Evolutionary conservation across 352 stramenopile species (phyloP), one percentile per base, ranked within the genome.

Genomic region (Elongisporangium prolatum): DNA sequence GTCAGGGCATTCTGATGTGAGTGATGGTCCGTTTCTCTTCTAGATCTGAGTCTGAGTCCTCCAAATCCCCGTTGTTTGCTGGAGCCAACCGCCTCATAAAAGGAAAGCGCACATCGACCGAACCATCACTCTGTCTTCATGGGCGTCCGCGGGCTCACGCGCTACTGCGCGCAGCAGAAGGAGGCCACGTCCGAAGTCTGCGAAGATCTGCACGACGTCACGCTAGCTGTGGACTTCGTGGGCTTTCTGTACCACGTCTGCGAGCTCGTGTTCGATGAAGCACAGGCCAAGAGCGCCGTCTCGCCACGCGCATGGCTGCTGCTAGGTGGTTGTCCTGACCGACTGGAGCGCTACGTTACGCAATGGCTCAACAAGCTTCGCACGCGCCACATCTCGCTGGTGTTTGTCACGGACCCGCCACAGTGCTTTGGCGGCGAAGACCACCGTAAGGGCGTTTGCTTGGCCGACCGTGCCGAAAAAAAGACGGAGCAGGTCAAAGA

Each of bases 141-240:
- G 83, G 83, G 80, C 25, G 76, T 92, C 6, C 75, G 74, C 21
- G 79, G 79, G 10, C 65, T 92, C 17, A 78, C 71, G 56, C 72
- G 71, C 54, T 88, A 75, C 57, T 88, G 80, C 69, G 70, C 63
- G 50, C 68, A 80, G 62, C 60, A 84, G 44, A 75, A 89, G 61
- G 59, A 67, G 24, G 40, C 44, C 21, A 77, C 72, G 52, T 87
- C 83, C 9, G 63, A 61, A 10, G 52, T 62, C 20, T 59, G 60
- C 53, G 25, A 48, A 4, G 64, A 82, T 11, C 70, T 91, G 25
- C 60, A 58, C 18, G 80, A 89, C 54, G 73, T 87, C 52, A 93
- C 85, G 28, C 74, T 95, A 4, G 85, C 82, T 16, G 82, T 95
- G 48, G 85, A 95, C 61, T 88, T 91, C 56, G 78, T 87, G 20